A percentile compares a stretch with the other conserved stretches of the same genome.
Evolutionary conservation across 495 filamentous ascomycete species (phyloP).

Genomic region (Penicillium malachiteum): DNA sequence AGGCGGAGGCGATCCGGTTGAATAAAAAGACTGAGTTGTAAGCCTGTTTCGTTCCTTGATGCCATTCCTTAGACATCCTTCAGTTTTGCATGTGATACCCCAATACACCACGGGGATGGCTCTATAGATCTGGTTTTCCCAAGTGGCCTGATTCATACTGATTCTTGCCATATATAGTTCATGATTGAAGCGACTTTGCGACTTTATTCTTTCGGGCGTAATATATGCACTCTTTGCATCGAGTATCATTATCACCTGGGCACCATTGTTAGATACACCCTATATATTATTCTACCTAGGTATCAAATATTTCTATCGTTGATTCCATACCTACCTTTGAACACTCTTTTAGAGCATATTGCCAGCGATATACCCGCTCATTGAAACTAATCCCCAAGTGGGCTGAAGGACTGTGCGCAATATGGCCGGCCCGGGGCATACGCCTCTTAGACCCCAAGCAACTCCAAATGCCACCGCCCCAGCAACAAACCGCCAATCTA

Average conservation of each 20-base stretch:
- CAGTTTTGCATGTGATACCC: neutral
- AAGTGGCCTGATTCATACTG: neutral
- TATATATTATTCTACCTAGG: neutral
- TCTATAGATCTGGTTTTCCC: neutral
- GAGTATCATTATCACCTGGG: neutral
- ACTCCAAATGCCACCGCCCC: constrained; percentile 54
- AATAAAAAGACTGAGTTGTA: constrained; percentile 47
- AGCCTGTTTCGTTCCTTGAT: constrained; percentile 29
- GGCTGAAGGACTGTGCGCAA: constrained; percentile 50
- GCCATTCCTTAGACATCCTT: neutral
- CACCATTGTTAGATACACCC: neutral
- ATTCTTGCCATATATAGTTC: constrained; percentile 4
- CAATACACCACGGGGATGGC: neutral
- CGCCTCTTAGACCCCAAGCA: constrained; percentile 55
- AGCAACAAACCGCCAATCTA: constrained; percentile 52
- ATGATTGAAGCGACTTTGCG: neutral
- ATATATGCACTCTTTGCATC: neutral
- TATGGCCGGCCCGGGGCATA: constrained; percentile 57
- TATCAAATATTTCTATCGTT: neutral
- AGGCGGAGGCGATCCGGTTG: constrained; percentile 19
- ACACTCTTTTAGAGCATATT: constrained; percentile 25
- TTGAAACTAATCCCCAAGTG: constrained; percentile 47
- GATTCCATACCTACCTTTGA: too few species aligned
- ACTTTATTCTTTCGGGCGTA: neutral
- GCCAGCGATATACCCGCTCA: constrained; percentile 50